Base-by-base conservation (phyloP, 805 yeast genomes). In the Yarrowia yakushimensis region DNA sequence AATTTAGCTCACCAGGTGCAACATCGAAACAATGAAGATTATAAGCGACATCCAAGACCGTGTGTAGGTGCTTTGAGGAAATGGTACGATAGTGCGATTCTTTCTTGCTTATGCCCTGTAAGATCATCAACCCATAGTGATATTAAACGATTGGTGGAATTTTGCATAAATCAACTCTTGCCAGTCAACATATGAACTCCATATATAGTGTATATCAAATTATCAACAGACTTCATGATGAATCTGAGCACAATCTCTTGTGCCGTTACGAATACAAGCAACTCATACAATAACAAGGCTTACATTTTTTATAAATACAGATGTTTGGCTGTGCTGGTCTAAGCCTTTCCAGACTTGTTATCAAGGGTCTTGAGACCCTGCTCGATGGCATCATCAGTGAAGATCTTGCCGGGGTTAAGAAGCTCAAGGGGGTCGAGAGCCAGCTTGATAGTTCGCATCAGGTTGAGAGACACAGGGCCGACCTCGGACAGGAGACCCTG, bases 351-450 rank as follows among this genome's bases (percentile, higher is more conserved):
- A 48, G 57, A 7, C 59, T 52, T 50, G 33, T 22, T 25, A 13
- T 33, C 43, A 25, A 36, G 43, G 15, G 27, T 33, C 43, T 52
- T 52, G 34, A 52, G 48, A n/a, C 48, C 48, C 46, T 41, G 20
- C 39, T 39, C 39, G n/a, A 55, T 55, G 17, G 27, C 61, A 15
- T 55, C 74, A 22, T 68, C 72, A 8, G 66, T 67, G 60, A 88
- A 87, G 18, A 89, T 80, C 71, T 89, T 90, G 67, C 88, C 96
- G 0, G 94, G 93, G 69, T 89, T 89, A 71, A 88, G 70, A 42
- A 89, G 78, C 63, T 88, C 77, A 62, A 83, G 82, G 2, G 93
- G 94, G 68, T 89, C 96, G 61, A 89, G 70, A 0, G 93, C 84
- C 62, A 86, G 67, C 69, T 90, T 89, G 52, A 89, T 71, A 50